Evolutionary conservation across 2,329 filamentous ascomycete species (phyloP).

Genomic region (Dactylellina sp.): DNA sequence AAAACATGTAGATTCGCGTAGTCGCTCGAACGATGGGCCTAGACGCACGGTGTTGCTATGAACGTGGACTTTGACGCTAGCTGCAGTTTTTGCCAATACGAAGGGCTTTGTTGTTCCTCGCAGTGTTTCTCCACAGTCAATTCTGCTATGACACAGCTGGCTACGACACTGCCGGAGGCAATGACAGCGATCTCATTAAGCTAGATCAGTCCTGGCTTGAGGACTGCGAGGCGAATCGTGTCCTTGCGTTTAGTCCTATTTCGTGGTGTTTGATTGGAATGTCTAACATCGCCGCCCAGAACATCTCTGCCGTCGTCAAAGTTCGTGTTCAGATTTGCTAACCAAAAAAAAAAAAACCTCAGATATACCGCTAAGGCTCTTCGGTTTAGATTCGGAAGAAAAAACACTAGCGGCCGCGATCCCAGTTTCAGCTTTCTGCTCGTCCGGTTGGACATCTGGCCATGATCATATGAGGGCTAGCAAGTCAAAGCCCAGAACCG

Average conservation of each 20-base stretch:
- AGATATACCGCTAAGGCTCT: slow-evolving; percentile 9
- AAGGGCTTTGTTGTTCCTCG: too few species aligned
- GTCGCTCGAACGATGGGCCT: background rate
- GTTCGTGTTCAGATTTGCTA: too few species aligned
- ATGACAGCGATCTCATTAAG: slow-evolving; percentile 25
- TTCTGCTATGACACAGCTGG: slow-evolving; percentile 43
- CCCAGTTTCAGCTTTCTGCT: slow-evolving; percentile 9
- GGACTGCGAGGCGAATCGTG: too few species aligned
- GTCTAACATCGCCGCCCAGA: slow-evolving; percentile 13
- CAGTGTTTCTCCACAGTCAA: slow-evolving; percentile 22
- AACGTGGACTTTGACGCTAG: slow-evolving; percentile 33
- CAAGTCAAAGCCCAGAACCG: slow-evolving; percentile 8
- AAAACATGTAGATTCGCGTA: background rate
- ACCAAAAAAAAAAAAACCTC: background rate
- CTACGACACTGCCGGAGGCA: slow-evolving; percentile 37
- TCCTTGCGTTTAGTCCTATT: slow-evolving; percentile 1
- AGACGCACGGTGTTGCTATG: slow-evolving; percentile 28
- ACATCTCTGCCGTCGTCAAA: background rate
- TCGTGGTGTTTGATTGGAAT: slow-evolving; percentile 33
- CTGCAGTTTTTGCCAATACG: slow-evolving; percentile 9
- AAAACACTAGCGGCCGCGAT: slow-evolving; percentile 19
- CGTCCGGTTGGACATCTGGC: background rate
- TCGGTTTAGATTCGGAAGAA: slow-evolving; percentile 17
- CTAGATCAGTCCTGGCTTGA: slow-evolving; percentile 9
- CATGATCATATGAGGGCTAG: slow-evolving; percentile 5